phyloP scores from a whole-genome alignment of 2,329 filamentous ascomycete species.

The Herpomyces periplanetae region DNA sequence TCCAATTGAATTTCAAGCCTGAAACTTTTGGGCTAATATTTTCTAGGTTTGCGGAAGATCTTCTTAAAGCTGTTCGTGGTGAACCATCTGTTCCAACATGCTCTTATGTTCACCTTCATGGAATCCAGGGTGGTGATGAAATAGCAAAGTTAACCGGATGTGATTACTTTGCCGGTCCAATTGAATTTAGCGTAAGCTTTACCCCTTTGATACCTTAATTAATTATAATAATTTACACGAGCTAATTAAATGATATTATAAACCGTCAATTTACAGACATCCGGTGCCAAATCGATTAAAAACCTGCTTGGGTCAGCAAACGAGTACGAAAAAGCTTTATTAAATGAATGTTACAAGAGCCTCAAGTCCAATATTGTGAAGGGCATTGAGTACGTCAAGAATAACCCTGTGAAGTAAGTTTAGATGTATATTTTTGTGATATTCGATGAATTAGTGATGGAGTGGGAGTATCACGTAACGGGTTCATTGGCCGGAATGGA shows the following conservation, averaged over 20 bases:
- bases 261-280: constrained; percentile 14
- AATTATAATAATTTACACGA: neutral
- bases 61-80: constrained; percentile 53
- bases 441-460: too few species aligned
- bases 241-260: constrained; percentile 1
- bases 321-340: constrained; percentile 55
- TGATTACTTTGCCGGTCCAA: constrained; percentile 83
- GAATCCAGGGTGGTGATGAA: constrained; percentile 48
- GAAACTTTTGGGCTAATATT: too few species aligned
- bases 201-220: constrained; percentile 1
- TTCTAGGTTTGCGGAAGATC: constrained; percentile 52
- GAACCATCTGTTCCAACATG: constrained; percentile 79
- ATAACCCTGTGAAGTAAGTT: constrained; percentile 52
- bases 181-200: constrained; percentile 58
- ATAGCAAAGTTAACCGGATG: constrained; percentile 52
- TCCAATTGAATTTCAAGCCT: neutral
- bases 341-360: constrained; percentile 31
- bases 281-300: constrained; percentile 46
- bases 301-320: constrained; percentile 39
- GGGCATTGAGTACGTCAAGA: constrained; percentile 59
- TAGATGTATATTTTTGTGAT: too few species aligned
- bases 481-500: too few species aligned
- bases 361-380: constrained; percentile 78
- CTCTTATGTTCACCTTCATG: constrained; percentile 75
- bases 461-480: too few species aligned